phyloP scores from a whole-genome alignment of 164 flowering plant genomes.

The Saururus chinensis region DNA sequence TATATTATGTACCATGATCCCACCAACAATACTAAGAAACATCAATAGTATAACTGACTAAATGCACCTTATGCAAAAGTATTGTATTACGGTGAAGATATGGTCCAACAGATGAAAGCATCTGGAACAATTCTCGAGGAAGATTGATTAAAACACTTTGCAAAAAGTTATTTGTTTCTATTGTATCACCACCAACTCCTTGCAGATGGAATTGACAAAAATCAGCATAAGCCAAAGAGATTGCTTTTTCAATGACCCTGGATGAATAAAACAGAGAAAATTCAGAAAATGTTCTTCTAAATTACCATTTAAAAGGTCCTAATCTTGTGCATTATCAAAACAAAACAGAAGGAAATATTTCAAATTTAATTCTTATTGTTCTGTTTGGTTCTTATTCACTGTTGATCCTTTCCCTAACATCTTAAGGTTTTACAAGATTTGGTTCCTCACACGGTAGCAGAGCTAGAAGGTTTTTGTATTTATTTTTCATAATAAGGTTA shows the following conservation, averaged over 20 bases:
- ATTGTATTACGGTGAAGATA: constrained; percentile 76
- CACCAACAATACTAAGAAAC: neutral
- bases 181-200: constrained; percentile 27
- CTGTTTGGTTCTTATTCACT: no score
- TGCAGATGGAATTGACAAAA: constrained; percentile 39
- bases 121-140: constrained; percentile 81
- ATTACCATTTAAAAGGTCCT: neutral
- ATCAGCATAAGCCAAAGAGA: constrained; percentile 46
- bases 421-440: no score
- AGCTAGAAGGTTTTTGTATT: no score
- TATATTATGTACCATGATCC: neutral
- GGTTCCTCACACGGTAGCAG: no score
- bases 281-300: no score
- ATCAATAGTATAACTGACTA: no score
- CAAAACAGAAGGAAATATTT: neutral
- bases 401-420: no score
- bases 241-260: constrained; percentile 79
- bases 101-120: constrained; percentile 87
- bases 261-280: constrained; percentile 1
- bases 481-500: no score
- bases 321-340: neutral
- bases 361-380: no score
- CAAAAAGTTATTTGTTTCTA: constrained; percentile 22
- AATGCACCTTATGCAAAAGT: constrained; percentile 83
- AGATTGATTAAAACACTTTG: constrained; percentile 42